Conservation (phyloP, 2,329 filamentous ascomycete genomes). For the Massarina eburnea region DNA sequence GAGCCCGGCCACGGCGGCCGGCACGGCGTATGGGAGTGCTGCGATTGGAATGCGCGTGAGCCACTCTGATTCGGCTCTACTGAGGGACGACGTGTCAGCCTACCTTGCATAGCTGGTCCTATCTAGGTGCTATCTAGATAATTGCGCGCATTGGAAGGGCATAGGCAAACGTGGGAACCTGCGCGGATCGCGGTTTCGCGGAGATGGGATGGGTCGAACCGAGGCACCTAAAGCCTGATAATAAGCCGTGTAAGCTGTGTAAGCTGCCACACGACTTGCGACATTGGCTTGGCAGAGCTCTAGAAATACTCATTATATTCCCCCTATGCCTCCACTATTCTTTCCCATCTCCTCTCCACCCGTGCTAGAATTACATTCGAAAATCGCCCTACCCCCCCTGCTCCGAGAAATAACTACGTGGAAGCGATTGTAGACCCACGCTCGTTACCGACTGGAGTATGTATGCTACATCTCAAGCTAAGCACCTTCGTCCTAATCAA, state of each 20-base stretch:
- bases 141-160: too few relatives aligned
- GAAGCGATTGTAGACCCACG: background rate
- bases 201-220: background rate
- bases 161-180: background rate
- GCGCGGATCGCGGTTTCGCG: background rate
- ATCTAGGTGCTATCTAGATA: too few relatives aligned
- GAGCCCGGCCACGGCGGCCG: conserved; percentile 46
- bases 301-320: too few relatives aligned
- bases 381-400: too few relatives aligned
- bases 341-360: too few relatives aligned
- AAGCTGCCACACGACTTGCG: too few relatives aligned
- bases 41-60: conserved; percentile 1
- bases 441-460: background rate
- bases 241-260: too few relatives aligned
- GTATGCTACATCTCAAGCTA: background rate
- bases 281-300: background rate
- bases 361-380: background rate
- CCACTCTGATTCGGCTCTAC: conserved; percentile 1
- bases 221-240: background rate
- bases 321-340: too few relatives aligned
- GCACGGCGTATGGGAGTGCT: conserved; percentile 33
- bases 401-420: background rate
- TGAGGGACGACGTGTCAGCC: background rate
- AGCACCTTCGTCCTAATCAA: background rate
- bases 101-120: conserved; percentile 8